Base-by-base conservation (phyloP, 2,329 filamentous ascomycete genomes). In the Thelonectria blattea region DNA sequence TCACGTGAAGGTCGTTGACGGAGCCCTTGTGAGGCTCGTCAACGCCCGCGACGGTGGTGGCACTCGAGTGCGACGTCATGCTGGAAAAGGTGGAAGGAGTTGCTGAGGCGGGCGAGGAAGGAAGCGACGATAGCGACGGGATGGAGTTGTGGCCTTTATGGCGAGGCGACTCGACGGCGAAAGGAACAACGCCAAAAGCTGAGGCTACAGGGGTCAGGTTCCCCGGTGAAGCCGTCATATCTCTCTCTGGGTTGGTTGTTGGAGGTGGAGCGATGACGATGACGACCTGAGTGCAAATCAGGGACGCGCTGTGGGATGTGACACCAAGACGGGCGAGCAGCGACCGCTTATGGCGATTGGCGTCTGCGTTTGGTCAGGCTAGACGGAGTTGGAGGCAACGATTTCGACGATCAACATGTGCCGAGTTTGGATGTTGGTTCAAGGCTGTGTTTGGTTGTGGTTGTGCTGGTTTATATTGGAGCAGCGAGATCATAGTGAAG, bases 161-260 rank as follows among this genome's bases (percentile, higher is more conserved):
- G 61, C 67, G 27, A 30, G 5, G 69, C 7, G 71, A 68, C n/a
- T 66, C 60, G 32, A 30, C 27, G 27, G 5, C 27, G 9, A 72
- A 58, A 18, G 73, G 66, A 30, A 75, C 59, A 55, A 74, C 73
- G 57, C 75, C 74, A 65, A 77, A 76, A 49, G 74, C 75, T 30
- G 74, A 76, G 52, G 70, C 66, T 41, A 75, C 65, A 45, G 74
- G 73, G 62, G 67, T 72, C 22, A 73, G 54, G 53, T 73, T 70
- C 41, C 67, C 71, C 30, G 67, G 64, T 41, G 69, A 61, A 60
- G 63, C 61, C 62, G 74, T 73, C 74, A 75, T 76, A 59, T 59
- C 54, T 60, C 8, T 39, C 22, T n/a, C 3, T 6, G 27, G 24
- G 22, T 22, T 48, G 50, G 52, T 47, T n/a, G 34, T 51, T 60